phyloP scores from a whole-genome alignment of 192 early-diverging fungal genomes.

The Backusella luteola region DNA sequence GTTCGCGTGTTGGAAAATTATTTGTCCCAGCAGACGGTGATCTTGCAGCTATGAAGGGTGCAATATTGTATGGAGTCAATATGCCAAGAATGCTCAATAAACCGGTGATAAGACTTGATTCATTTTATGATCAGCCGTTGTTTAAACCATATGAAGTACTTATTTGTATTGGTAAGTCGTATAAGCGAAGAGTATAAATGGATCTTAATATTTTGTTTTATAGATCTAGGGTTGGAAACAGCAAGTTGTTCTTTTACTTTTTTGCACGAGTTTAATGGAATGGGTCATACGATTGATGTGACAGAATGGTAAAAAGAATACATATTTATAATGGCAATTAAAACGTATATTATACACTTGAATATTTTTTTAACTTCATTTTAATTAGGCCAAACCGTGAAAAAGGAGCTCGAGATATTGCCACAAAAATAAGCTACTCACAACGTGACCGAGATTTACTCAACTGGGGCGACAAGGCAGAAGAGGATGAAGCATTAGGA shows the following conservation, averaged over 20 bases:
- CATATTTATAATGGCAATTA: too few relatives aligned
- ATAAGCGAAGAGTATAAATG: neutral
- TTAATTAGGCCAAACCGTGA: neutral
- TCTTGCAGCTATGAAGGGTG: conserved; percentile 7
- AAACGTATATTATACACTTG: too few relatives aligned
- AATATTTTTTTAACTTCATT: neutral
- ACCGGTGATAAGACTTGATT: neutral
- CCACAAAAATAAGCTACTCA: neutral
- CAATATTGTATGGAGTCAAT: conserved; percentile 1
- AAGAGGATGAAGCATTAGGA: neutral
- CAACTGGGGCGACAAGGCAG: neutral
- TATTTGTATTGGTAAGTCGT: neutral
- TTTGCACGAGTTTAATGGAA: conserved; percentile 1
- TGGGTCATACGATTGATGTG: neutral
- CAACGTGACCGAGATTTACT: neutral
- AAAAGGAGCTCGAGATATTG: neutral
- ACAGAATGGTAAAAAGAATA: neutral
- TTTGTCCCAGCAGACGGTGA: neutral
- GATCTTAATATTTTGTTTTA: neutral
- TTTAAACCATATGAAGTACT: neutral
- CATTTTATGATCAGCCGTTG: neutral
- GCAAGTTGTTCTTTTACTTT: neutral
- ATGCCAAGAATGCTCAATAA: conserved; percentile 1
- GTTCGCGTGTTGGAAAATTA: neutral
- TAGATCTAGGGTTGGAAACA: neutral